Percentiles rank a stretch among this genome's conserved stretches.
These are phyloP conservation scores for Fusarium sp. DNA, from an alignment of 2,329 filamentous ascomycete genomes.

Conservation along the genomic window DNA sequence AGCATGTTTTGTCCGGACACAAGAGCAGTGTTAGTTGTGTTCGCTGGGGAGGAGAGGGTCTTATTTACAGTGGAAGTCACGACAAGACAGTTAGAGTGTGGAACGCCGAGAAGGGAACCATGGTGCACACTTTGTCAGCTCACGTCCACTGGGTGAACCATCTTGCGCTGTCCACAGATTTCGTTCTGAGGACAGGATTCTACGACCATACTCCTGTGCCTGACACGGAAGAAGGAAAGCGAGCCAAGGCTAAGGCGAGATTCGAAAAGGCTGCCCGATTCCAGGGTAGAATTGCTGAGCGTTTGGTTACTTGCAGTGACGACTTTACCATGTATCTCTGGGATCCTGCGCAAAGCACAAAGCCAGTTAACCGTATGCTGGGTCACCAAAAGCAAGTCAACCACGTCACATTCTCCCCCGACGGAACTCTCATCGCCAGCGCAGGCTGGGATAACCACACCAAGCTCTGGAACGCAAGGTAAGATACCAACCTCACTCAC, in stretches of 20 bases:
- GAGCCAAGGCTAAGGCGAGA: slow-evolving; percentile 79
- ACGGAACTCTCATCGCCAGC: slow-evolving; percentile 87
- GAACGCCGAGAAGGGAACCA: slow-evolving; percentile 81
- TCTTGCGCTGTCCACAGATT: slow-evolving; percentile 91
- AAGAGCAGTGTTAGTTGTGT: slow-evolving; percentile 91
- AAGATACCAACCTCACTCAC: slow-evolving; percentile 47
- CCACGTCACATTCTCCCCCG: slow-evolving; percentile 92
- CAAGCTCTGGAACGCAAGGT: slow-evolving; percentile 87
- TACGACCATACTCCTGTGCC: slow-evolving; percentile 84
- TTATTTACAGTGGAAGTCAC: slow-evolving; percentile 86
- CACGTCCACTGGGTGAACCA: slow-evolving; percentile 98
- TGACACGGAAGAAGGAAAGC: slow-evolving; percentile 74
- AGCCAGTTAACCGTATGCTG: slow-evolving; percentile 88
- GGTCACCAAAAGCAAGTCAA: slow-evolving; percentile 98
- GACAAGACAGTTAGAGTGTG: slow-evolving; percentile 95
- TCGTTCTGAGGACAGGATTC: slow-evolving; percentile 85
- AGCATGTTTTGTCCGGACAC: slow-evolving; percentile 88
- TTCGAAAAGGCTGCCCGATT: slow-evolving; percentile 88
- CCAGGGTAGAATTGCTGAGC: slow-evolving; percentile 81
- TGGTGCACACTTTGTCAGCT: slow-evolving; percentile 81
- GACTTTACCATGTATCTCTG: slow-evolving; percentile 98
- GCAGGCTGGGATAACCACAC: slow-evolving; percentile 95
- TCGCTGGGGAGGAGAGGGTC: slow-evolving; percentile 90
- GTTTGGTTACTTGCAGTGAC: slow-evolving; percentile 89
- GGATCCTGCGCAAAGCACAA: slow-evolving; percentile 82